These are phyloP conservation scores for Globisporangium canariense DNA, from an alignment of 352 stramenopile species.

Conservation along the genomic window DNA sequence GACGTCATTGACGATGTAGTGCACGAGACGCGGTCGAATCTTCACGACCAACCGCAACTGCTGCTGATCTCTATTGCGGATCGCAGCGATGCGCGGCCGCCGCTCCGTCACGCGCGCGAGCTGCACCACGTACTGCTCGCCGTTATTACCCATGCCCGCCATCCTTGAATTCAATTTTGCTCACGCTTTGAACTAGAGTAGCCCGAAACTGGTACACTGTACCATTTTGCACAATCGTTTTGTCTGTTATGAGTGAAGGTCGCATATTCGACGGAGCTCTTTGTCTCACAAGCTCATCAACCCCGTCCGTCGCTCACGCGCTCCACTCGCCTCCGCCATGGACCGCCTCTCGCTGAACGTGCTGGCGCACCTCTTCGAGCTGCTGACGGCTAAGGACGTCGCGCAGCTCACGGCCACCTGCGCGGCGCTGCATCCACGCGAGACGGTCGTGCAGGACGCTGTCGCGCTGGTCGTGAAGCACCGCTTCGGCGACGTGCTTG, in stretches of 20 bases:
- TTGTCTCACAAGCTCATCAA: background rate
- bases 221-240: background rate
- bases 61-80: background rate
- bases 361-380: constrained; percentile 57
- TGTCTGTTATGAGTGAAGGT: constrained; percentile 8
- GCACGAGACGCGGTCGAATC: constrained; percentile 39
- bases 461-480: constrained; percentile 57
- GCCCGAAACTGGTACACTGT: background rate
- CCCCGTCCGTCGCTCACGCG: constrained; percentile 22
- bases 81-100: constrained; percentile 25
- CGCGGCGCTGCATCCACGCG: constrained; percentile 29
- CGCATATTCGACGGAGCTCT: background rate
- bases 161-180: background rate
- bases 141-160: background rate
- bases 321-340: constrained; percentile 26
- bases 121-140: constrained; percentile 17
- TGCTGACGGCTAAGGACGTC: constrained; percentile 58
- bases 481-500: constrained; percentile 47
- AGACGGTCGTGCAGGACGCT: constrained; percentile 41
- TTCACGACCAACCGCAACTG: constrained; percentile 27
- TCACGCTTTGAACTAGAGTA: background rate
- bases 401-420: constrained; percentile 45
- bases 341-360: constrained; percentile 52
- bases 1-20: constrained; percentile 40
- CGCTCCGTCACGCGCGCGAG: constrained; percentile 42